phyloP scores from a whole-genome alignment of 129 eudicot species.

The Flaveria brownii region DNA sequence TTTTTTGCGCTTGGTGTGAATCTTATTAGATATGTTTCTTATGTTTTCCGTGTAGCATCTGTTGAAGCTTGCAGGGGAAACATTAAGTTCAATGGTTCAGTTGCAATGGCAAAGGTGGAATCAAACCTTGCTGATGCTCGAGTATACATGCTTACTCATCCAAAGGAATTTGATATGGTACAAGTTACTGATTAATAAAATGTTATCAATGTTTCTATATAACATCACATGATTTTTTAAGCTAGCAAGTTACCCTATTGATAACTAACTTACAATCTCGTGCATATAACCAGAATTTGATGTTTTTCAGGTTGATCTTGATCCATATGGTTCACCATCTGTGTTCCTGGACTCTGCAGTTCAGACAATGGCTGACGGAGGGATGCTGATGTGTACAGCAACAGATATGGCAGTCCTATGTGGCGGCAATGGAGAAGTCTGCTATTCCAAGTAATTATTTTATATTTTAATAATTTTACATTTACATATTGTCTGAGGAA shows the following conservation, averaged over 20 bases:
- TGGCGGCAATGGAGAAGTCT: slow-evolving; percentile 98
- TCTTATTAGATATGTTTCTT: background rate
- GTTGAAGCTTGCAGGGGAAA: slow-evolving; percentile 98
- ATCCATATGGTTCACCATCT: slow-evolving; percentile 98
- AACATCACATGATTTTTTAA: background rate
- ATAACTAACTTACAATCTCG: background rate
- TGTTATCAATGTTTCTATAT: background rate
- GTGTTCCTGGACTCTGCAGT: slow-evolving; percentile 96
- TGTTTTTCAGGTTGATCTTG: slow-evolving; percentile 89
- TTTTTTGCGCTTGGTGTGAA: background rate
- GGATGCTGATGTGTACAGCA: slow-evolving; percentile 97
- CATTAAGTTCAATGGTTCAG: slow-evolving; percentile 87
- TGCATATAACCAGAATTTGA: slow-evolving; percentile 17
- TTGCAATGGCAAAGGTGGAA: slow-evolving; percentile 86
- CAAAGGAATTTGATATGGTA: slow-evolving; percentile 99
- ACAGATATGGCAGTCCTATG: slow-evolving; percentile 99
- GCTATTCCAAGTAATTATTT: slow-evolving; percentile 89
- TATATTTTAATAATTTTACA: background rate
- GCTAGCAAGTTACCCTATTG: background rate
- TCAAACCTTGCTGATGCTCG: slow-evolving; percentile 93
- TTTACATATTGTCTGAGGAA: background rate
- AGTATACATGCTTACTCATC: slow-evolving; percentile 97
- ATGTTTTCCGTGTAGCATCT: slow-evolving; percentile 55
- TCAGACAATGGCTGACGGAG: slow-evolving; percentile 96
- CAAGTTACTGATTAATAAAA: background rate